Conservation (phyloP, 345 rosid species). For the Ricinus communis region DNA sequence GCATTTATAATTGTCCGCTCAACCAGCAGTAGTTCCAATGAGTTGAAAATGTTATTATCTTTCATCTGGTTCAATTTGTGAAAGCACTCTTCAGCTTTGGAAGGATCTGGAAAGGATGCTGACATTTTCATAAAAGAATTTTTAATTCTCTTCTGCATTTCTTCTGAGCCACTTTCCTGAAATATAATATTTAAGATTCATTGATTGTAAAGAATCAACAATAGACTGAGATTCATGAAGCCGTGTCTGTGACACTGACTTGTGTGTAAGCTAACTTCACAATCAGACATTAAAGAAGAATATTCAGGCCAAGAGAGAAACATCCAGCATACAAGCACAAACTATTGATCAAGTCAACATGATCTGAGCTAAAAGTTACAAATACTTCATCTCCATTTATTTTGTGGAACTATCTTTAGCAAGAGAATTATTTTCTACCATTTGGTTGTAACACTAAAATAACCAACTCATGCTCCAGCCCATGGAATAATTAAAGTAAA, state of each 20-base stretch:
- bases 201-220: slow-evolving; percentile 12
- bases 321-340: not conserved
- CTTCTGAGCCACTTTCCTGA: slow-evolving; percentile 58
- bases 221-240: not conserved
- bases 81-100: slow-evolving; percentile 70
- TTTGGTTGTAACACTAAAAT: not conserved
- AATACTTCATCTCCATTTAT: not conserved
- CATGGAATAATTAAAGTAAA: too few species aligned
- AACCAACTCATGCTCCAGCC: not conserved
- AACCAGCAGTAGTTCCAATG: slow-evolving; percentile 54
- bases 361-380: not conserved
- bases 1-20: slow-evolving; percentile 41
- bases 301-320: not conserved
- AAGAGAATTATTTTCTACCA: not conserved
- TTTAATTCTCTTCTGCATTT: slow-evolving; percentile 44
- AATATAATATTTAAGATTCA: slow-evolving; percentile 20
- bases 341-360: not conserved
- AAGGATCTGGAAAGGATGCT: slow-evolving; percentile 68
- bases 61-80: slow-evolving; percentile 61
- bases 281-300: slow-evolving; percentile 1
- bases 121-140: slow-evolving; percentile 64
- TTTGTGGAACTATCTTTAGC: not conserved
- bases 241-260: not conserved
- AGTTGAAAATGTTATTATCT: slow-evolving; percentile 54
- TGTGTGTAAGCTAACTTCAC: not conserved